A percentile compares a stretch with the other conserved stretches of the same genome.
Conservation (phyloP, 2,329 filamentous ascomycete species). For the Talaromyces pinophilus region DNA sequence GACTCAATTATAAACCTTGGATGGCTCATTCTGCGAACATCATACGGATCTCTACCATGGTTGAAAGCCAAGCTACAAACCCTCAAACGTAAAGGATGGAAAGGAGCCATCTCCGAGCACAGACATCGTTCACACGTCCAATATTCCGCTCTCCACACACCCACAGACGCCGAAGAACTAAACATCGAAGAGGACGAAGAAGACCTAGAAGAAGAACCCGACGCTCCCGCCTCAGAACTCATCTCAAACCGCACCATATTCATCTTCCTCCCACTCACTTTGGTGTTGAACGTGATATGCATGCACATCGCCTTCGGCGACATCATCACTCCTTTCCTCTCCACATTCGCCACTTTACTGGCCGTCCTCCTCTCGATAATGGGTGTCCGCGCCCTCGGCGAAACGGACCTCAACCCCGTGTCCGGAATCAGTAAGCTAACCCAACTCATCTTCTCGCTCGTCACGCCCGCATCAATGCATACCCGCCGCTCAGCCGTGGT, state of each 20-base stretch:
- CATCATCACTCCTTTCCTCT: constrained; percentile 76
- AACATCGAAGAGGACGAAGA: constrained; percentile 32
- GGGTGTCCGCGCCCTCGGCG: constrained; percentile 65
- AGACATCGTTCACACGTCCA: constrained; percentile 31
- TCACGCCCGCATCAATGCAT: constrained; percentile 76
- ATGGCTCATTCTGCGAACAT: constrained; percentile 69
- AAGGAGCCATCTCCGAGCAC: constrained; percentile 24
- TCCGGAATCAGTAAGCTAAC: constrained; percentile 96
- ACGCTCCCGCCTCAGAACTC: constrained; percentile 81
- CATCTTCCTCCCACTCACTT: constrained; percentile 73
- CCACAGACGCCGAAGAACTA: constrained; percentile 23
- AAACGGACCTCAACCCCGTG: constrained; percentile 95
- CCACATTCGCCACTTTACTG: constrained; percentile 76
- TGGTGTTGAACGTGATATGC: constrained; percentile 75
- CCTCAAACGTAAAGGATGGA: constrained; percentile 31
- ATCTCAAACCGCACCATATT: constrained; percentile 71
- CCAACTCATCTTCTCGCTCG: constrained; percentile 89
- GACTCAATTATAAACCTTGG: constrained; percentile 87
- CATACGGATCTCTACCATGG: constrained; percentile 52
- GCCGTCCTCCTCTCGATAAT: constrained; percentile 69
- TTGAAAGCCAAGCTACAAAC: constrained; percentile 36
- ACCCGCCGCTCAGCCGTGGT: constrained; percentile 80
- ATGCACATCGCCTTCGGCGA: constrained; percentile 81
- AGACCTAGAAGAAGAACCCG: constrained; percentile 51
- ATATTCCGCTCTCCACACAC: constrained; percentile 35